These are phyloP conservation scores for Aureobasidium sp. DNA, from an alignment of 2,329 filamentous ascomycete genomes.

Conservation along the genomic window DNA sequence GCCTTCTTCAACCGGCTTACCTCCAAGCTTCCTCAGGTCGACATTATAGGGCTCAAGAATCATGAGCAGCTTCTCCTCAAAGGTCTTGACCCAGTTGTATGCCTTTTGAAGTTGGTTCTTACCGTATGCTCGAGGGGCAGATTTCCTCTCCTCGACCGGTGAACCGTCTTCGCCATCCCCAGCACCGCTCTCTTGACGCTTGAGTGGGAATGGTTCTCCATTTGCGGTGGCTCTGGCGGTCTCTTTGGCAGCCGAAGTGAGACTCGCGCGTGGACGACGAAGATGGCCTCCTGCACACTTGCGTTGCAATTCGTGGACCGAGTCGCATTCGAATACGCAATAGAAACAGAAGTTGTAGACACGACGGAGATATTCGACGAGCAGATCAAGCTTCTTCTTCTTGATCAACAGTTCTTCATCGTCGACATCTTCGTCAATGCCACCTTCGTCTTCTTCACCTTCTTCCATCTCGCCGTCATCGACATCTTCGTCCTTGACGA, in stretches of 20 bases:
- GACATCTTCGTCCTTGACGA: constrained; percentile 54
- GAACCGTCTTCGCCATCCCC: constrained; percentile 50
- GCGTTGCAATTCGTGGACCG: constrained; percentile 85
- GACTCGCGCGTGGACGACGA: constrained; percentile 75
- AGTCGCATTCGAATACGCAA: constrained; percentile 97
- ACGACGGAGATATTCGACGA: constrained; percentile 91
- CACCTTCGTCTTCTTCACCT: constrained; percentile 61
- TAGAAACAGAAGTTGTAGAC: constrained; percentile 99
- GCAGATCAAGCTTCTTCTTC: constrained; percentile 93
- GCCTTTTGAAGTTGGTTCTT: constrained; percentile 80
- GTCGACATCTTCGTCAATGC: constrained; percentile 69
- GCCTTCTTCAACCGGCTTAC: constrained; percentile 76
- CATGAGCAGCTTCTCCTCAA: constrained; percentile 92
- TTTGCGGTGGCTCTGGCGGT: constrained; percentile 78
- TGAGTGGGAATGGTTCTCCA: constrained; percentile 75
- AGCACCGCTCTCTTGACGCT: constrained; percentile 36
- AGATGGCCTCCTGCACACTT: constrained; percentile 98
- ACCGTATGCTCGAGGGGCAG: constrained; percentile 40
- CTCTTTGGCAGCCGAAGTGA: constrained; percentile 73
- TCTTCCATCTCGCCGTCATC: constrained; percentile 63
- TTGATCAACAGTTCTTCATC: constrained; percentile 82
- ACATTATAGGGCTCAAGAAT: constrained; percentile 83
- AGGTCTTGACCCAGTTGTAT: constrained; percentile 98
- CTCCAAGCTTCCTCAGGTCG: constrained; percentile 84
- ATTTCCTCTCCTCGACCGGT: constrained; percentile 64